Conservation (phyloP, 108 stramenopile genomes). For the Aurantiochytrium sp. region DNA sequence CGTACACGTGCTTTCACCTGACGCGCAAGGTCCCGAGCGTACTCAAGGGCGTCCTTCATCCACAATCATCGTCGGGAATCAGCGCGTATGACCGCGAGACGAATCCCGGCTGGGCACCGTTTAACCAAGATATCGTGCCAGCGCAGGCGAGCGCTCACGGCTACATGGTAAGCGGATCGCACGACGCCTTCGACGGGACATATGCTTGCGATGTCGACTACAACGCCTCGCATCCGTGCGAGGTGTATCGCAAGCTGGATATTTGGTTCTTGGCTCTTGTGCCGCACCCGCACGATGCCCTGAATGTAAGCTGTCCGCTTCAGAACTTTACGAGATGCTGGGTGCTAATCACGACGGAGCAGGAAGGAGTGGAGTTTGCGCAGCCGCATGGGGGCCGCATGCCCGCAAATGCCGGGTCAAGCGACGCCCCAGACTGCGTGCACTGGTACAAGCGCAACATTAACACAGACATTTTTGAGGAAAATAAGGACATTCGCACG, state of each 20-base stretch:
- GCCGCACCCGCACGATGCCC: neutral
- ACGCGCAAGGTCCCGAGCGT: conserved; percentile 7
- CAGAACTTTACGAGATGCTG: neutral
- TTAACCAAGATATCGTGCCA: neutral
- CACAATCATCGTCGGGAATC: neutral
- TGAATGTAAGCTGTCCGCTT: neutral
- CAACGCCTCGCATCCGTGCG: neutral
- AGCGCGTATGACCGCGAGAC: neutral
- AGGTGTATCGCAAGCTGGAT: neutral
- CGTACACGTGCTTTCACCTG: neutral
- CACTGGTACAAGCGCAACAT: neutral
- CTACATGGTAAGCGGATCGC: neutral
- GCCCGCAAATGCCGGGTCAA: neutral
- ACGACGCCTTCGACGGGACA: neutral
- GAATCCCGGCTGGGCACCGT: neutral
- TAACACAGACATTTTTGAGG: too few species aligned
- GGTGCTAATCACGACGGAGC: neutral
- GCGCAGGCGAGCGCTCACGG: neutral
- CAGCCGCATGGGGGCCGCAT: neutral
- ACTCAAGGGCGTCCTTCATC: neutral
- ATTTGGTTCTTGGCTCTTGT: neutral
- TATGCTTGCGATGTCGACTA: neutral
- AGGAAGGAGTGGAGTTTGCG: neutral
- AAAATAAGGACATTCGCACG: neutral
- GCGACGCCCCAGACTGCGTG: neutral